Percentiles rank a stretch among this genome's conserved stretches.
Evolutionary conservation across 108 stramenopile genomes (phyloP).

Genomic region (Skeletonema potamos): DNA sequence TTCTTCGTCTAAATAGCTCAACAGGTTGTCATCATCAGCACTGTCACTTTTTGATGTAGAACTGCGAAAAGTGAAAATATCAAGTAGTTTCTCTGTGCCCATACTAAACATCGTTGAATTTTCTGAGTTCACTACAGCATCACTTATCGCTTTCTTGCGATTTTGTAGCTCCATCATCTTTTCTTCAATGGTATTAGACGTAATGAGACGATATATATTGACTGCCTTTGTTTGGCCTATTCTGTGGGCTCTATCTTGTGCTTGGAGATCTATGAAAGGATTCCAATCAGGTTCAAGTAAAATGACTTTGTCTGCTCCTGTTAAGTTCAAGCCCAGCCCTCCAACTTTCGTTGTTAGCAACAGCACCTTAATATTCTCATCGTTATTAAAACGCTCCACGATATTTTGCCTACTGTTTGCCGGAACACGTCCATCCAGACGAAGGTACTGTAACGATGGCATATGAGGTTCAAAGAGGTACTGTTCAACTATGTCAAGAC

Average conservation of each 20-base stretch:
- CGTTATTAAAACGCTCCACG: conserved; percentile 78
- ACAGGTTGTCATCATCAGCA: conserved; percentile 25
- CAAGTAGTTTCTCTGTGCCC: conserved; percentile 86
- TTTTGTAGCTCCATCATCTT: conserved; percentile 82
- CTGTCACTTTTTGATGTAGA: neutral
- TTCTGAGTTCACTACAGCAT: conserved; percentile 84
- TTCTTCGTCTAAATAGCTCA: conserved; percentile 39
- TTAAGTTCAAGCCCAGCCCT: conserved; percentile 83
- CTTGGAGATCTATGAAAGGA: conserved; percentile 80
- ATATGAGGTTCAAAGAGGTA: conserved; percentile 69
- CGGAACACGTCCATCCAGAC: conserved; percentile 82
- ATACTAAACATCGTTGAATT: conserved; percentile 88
- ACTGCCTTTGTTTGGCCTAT: conserved; percentile 84
- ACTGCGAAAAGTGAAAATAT: conserved; percentile 70
- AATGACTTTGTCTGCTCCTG: conserved; percentile 83
- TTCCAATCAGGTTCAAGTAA: conserved; percentile 88
- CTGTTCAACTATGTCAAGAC: conserved; percentile 84
- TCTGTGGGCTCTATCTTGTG: conserved; percentile 71
- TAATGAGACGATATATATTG: conserved; percentile 92
- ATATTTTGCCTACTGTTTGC: conserved; percentile 49
- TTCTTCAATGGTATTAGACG: conserved; percentile 88
- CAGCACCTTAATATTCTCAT: conserved; percentile 61
- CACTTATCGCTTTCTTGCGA: conserved; percentile 71
- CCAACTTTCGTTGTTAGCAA: conserved; percentile 87
- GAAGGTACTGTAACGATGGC: conserved; percentile 68